Conservation (phyloP, 257 asterid species). For the Solanum acaule region DNA sequence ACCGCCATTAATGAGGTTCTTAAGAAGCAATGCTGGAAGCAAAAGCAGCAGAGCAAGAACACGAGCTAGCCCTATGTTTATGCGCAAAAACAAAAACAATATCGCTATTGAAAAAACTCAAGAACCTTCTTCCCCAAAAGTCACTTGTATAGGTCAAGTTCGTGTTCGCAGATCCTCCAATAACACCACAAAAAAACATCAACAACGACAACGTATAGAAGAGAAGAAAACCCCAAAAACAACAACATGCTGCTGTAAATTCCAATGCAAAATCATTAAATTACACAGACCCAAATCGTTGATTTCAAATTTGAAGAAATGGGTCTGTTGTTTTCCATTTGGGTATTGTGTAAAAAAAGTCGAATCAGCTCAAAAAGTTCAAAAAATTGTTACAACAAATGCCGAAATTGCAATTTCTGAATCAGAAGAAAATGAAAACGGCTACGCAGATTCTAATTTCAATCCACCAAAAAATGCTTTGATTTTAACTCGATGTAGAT, state of each 20-base stretch:
- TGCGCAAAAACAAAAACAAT: constrained; percentile 26
- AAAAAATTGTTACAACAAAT: not conserved
- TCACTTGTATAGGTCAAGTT: constrained; percentile 89
- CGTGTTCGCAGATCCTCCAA: constrained; percentile 44
- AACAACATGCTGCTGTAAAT: constrained; percentile 2
- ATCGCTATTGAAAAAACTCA: constrained; percentile 24
- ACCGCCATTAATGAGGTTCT: constrained; percentile 73
- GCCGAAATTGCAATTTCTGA: not conserved
- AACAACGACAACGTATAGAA: not conserved
- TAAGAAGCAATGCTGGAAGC: constrained; percentile 60
- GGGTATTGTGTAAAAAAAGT: constrained; percentile 23
- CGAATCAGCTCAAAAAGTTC: constrained; percentile 14
- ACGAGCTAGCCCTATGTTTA: constrained; percentile 62
- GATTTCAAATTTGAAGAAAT: constrained; percentile 14
- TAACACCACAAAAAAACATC: not conserved
- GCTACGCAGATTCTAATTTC: not conserved
- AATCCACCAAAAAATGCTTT: constrained; percentile 66
- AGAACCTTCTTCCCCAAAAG: constrained; percentile 84
- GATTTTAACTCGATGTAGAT: constrained; percentile 77
- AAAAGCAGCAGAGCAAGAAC: constrained; percentile 71
- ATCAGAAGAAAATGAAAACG: constrained; percentile 1
- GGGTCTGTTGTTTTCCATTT: constrained; percentile 29
- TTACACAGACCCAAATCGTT: not conserved
- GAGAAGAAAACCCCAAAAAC: not conserved
- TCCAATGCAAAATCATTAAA: not conserved